Percentiles rank a stretch among this genome's conserved stretches.
Conservation (phyloP, 1,139 yeast species). For the Taiozyma sp. region DNA sequence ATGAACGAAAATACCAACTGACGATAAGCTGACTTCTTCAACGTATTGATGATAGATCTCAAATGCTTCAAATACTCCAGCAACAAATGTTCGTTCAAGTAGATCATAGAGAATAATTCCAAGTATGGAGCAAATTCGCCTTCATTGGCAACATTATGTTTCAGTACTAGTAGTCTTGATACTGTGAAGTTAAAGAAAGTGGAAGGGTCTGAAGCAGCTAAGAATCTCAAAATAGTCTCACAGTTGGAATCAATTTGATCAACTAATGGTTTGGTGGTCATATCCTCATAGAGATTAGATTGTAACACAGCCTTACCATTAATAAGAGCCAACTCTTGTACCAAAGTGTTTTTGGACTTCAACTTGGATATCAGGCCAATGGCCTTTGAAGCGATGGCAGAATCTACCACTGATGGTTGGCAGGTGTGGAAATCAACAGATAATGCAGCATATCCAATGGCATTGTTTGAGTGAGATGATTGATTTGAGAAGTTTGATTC, state of each 20-base stretch:
- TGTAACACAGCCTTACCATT: slow-evolving; percentile 17
- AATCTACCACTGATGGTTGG: slow-evolving; percentile 24
- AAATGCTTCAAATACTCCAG: slow-evolving; percentile 36
- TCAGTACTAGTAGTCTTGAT: slow-evolving; percentile 30
- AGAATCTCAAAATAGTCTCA: slow-evolving; percentile 40
- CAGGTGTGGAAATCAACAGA: slow-evolving; percentile 24
- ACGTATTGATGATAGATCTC: slow-evolving; percentile 34
- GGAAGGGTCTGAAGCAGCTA: slow-evolving; percentile 51
- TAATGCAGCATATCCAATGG: slow-evolving; percentile 21
- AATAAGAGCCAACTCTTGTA: slow-evolving; percentile 22
- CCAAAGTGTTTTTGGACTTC: slow-evolving; percentile 22
- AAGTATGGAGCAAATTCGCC: slow-evolving; percentile 41
- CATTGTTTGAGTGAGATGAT: slow-evolving; percentile 14
- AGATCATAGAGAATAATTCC: slow-evolving; percentile 46
- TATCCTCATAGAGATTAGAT: slow-evolving; percentile 15
- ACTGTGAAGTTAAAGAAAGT: slow-evolving; percentile 41
- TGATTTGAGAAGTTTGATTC: slow-evolving; percentile 17
- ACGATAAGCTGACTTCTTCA: slow-evolving; percentile 49
- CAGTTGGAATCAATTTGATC: slow-evolving; percentile 42
- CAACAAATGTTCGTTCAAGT: slow-evolving; percentile 38
- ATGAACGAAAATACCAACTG: slow-evolving; percentile 47
- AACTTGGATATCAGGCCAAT: slow-evolving; percentile 21
- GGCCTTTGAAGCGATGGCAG: slow-evolving; percentile 22
- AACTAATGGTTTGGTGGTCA: slow-evolving; percentile 20
- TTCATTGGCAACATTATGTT: slow-evolving; percentile 33